These are phyloP conservation scores for Fusarium vanettenii DNA, from an alignment of 2,329 filamentous ascomycete species.

Conservation along the genomic window DNA sequence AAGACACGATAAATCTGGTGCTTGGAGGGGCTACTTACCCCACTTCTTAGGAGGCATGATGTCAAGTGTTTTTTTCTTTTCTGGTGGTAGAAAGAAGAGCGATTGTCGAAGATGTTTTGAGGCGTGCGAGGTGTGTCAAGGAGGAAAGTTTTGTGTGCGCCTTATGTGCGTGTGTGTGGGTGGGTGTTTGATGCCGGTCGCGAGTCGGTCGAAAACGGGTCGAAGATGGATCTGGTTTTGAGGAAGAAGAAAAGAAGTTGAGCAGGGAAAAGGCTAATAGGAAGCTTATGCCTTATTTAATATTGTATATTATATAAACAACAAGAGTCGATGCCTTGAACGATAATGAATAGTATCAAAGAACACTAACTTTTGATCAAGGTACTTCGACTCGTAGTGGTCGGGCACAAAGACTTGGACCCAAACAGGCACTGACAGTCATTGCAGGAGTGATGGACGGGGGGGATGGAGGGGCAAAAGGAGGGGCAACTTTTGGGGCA, in stretches of 20 bases:
- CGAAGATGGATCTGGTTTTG: slow-evolving; percentile 25
- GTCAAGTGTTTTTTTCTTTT: slow-evolving; percentile 32
- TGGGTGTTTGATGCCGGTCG: slow-evolving; percentile 33
- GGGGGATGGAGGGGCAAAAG: slow-evolving; percentile 26
- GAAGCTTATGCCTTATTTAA: not conserved
- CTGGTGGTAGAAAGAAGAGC: slow-evolving; percentile 10
- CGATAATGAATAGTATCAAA: not conserved
- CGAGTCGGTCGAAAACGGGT: slow-evolving; percentile 36
- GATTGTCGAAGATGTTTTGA: slow-evolving; percentile 16
- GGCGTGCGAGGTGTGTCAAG: slow-evolving; percentile 14
- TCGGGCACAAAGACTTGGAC: slow-evolving; percentile 34
- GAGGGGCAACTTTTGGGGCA: slow-evolving; percentile 23
- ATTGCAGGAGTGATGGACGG: not conserved
- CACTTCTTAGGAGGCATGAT: slow-evolving; percentile 59
- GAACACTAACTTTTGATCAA: not conserved
- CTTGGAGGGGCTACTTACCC: slow-evolving; percentile 50
- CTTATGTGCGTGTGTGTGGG: slow-evolving; percentile 28
- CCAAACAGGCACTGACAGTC: slow-evolving; percentile 2
- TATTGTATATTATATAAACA: not conserved
- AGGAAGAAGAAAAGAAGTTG: not conserved
- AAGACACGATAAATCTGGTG: slow-evolving; percentile 17
- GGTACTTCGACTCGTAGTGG: slow-evolving; percentile 12
- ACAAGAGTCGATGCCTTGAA: not conserved
- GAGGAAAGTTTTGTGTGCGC: slow-evolving; percentile 37
- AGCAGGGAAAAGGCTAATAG: not conserved